Conservation (phyloP, 208 protist species). For the Wallacemonas sp. region DNA sequence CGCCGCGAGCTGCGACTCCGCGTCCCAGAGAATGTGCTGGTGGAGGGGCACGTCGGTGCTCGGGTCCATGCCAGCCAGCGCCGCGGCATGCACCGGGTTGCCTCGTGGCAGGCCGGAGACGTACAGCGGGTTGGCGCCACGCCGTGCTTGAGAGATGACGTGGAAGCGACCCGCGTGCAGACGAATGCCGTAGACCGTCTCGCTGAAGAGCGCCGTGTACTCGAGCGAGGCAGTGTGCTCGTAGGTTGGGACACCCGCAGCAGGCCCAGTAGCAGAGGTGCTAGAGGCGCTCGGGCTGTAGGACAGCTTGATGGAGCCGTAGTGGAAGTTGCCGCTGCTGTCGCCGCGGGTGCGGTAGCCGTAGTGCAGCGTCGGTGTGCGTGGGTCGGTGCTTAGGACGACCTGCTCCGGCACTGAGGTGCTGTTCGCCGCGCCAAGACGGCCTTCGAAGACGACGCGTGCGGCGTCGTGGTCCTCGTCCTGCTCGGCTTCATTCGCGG, state of each 20-base stretch:
- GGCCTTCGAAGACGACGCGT: background rate
- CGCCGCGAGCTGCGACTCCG: constrained; percentile 36
- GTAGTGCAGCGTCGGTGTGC: constrained; percentile 30
- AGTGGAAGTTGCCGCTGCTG: constrained; percentile 18
- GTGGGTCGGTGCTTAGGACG: constrained; percentile 25
- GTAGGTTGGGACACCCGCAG: too few relatives aligned
- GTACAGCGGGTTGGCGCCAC: constrained; percentile 49
- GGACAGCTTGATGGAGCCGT: constrained; percentile 29
- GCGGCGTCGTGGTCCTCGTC: background rate
- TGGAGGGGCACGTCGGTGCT: constrained; percentile 20
- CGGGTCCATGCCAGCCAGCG: constrained; percentile 2
- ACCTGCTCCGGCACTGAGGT: constrained; percentile 3
- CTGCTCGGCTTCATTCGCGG: background rate
- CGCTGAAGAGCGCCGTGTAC: constrained; percentile 18
- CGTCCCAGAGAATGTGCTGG: constrained; percentile 40
- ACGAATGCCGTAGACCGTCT: constrained; percentile 45
- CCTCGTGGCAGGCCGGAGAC: constrained; percentile 44
- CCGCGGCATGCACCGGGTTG: constrained; percentile 25
- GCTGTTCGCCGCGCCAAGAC: background rate
- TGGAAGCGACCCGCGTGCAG: constrained; percentile 45
- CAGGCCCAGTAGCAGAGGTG: background rate
- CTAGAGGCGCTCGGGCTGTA: background rate
- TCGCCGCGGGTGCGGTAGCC: constrained; percentile 18
- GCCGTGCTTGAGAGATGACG: constrained; percentile 50
- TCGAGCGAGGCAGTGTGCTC: constrained; percentile 9